Conservation (phyloP, 352 stramenopile genomes). For the Globisporangium echinulatum region DNA sequence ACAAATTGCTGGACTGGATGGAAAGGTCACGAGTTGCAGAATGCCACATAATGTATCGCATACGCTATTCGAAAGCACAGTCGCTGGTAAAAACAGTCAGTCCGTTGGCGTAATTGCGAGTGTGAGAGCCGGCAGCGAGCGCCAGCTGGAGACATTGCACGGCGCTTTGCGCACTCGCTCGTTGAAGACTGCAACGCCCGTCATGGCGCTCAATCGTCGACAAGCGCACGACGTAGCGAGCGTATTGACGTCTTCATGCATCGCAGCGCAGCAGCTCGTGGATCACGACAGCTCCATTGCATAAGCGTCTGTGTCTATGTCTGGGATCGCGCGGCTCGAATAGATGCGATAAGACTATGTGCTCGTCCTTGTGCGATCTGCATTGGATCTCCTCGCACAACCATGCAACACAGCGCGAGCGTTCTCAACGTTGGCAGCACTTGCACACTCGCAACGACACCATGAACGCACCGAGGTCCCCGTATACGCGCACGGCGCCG, state of each 20-base stretch:
- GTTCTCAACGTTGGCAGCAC: background rate
- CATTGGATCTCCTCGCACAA: background rate
- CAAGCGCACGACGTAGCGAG: no score
- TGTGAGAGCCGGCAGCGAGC: background rate
- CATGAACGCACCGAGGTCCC: background rate
- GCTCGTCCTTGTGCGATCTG: background rate
- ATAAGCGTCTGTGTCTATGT: no score
- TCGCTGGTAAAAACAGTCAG: background rate
- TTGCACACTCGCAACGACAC: background rate
- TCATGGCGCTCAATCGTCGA: background rate
- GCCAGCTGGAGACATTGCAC: background rate
- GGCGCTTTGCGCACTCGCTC: background rate
- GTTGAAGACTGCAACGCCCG: background rate
- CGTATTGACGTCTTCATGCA: no score
- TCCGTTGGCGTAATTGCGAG: background rate
- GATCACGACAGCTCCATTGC: no score
- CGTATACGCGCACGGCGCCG: slow-evolving; percentile 1
- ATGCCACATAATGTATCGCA: background rate
- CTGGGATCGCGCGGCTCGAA: no score
- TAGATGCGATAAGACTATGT: no score
- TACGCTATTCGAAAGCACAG: background rate
- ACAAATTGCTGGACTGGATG: no score
- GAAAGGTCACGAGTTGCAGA: background rate
- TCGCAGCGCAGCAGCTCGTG: no score
- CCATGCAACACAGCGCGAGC: no score